Evolutionary conservation across 164 flowering plant species (phyloP), one percentile per base, ranked within the genome.

Genomic region (Aristolochia californica): DNA sequence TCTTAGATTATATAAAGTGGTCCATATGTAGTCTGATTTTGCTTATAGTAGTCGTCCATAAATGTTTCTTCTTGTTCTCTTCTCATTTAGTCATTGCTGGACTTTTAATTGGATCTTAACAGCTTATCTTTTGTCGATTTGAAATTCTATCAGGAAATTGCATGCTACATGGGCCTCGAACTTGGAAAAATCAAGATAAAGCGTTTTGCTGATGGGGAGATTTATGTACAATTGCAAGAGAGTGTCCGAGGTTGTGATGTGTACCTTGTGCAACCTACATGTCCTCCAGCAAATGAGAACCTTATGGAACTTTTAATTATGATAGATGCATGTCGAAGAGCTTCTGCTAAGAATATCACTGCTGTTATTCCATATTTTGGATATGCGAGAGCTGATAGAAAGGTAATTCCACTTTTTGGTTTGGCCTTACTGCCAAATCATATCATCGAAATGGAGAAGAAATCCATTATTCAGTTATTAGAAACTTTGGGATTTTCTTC

Each of bases 281-380:
- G 96, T 54, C 96, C 97, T 60, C 97, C 97, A 49, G 97, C 93
- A 53, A 94, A 94, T 65, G 97, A 94, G 71, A 88, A 94, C 73
- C 87, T 94, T 20, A 83, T 94, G 99, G 99, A 94, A 77, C 95
- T 94, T 59, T 57, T 78, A 18, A 68, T 94, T 47, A 90, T 90
- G 96, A 83, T 90, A 5, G 99, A 94, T 84, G 97, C 99, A 55
- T 94, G 97, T 66, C 79, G 96, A 26, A 83, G 99, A 64, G 97
- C 99, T 15, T 94, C 99, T 13, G 99, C 99, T 63, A 94, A 94
- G 65, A 90, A 67, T 53, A 84, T 94, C 52, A 94, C 97, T 67
- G 99, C 97, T 5, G 99, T 94, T 20, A 88, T 94, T 75, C 99
- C 99, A 17, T 94, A 94, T 69, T 94, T 94, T 83, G 99, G 99